Conservation (phyloP, 1,284 basidiomycete genomes). For the Sporisorium reilianum region DNA sequence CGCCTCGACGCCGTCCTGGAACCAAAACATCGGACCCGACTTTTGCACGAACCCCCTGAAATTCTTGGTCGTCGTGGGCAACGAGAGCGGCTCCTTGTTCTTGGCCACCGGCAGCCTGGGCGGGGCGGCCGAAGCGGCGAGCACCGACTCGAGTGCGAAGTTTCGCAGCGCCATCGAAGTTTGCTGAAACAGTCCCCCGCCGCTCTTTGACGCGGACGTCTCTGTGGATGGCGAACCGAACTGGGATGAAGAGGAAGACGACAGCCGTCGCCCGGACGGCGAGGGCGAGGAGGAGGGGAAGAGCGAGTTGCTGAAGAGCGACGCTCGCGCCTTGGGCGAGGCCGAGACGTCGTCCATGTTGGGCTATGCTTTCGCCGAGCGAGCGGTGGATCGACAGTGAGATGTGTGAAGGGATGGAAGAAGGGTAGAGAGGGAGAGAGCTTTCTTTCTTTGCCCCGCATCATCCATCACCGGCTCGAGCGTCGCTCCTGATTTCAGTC, state of each 20-base stretch:
- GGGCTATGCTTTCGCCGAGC: not conserved
- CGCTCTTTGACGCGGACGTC: slow-evolving; percentile 8
- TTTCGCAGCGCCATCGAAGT: slow-evolving; percentile 54
- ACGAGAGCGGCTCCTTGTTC: slow-evolving; percentile 64
- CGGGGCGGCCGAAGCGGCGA: slow-evolving; percentile 57
- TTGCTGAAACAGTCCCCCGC: slow-evolving; percentile 39
- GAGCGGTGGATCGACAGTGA: not conserved
- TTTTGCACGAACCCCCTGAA: slow-evolving; percentile 68
- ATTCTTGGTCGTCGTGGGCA: slow-evolving; percentile 65
- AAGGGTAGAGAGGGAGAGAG: not conserved
- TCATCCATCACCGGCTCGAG: slow-evolving; percentile 4
- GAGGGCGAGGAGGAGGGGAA: slow-evolving; percentile 22
- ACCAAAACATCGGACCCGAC: slow-evolving; percentile 66
- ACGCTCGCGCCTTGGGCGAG: slow-evolving; percentile 33
- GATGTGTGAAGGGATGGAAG: too few relatives aligned
- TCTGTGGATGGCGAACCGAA: slow-evolving; percentile 20
- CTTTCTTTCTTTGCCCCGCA: not conserved
- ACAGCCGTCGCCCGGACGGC: slow-evolving; percentile 15
- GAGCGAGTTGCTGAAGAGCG: slow-evolving; percentile 41
- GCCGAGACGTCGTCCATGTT: slow-evolving; percentile 37
- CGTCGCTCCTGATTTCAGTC: slow-evolving; percentile 3
- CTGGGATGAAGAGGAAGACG: slow-evolving; percentile 28
- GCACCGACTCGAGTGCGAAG: slow-evolving; percentile 58
- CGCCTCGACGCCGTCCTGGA: slow-evolving; percentile 66
- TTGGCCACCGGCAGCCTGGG: slow-evolving; percentile 61